Base-by-base conservation (phyloP, 2,329 filamentous ascomycete genomes). In the Ophiostoma fasciatum region DNA sequence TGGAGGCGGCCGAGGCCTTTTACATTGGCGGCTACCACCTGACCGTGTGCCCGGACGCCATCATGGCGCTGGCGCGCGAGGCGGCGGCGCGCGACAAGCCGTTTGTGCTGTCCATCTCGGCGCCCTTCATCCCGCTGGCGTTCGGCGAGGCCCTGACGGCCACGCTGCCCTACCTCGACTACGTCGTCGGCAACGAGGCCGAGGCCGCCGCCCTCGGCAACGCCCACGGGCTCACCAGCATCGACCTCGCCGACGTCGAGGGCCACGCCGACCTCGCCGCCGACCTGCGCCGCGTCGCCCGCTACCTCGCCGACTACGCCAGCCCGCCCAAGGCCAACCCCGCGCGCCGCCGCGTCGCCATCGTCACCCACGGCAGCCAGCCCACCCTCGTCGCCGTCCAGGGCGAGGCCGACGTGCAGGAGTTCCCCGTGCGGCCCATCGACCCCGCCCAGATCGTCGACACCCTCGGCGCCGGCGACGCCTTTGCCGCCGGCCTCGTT, bases 1-100 rank as follows among this genome's bases (percentile, higher is more conserved):
- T 90, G 41, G 75, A 96, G 73, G 76, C 80, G 50, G 87, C 88
- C 38, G 73, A 87, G 54, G 69, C 81, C 51, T 94, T 78, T 70
- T 98, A 94, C 54, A 77, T 98, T 43, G 90, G 90, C 53, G 90
- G 90, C 31, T 98, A 85, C 68, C 90, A 98, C 68, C 74, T 98
- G 67, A 98, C 90, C 28, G 90, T 98, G 53, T 94, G 79, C 62
- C 84, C 88, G 30, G 77, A 81, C 17, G 88, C 90, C 46, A 85
- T 94, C 55, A 67, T 87, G 68, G 83, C 85, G 46, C 71, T 98
- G 33, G 88, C 80, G 48, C 78, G 93, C 60, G 82, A 96, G 63
- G 88, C 90, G 40, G 87, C 84, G 27, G 64, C 70, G 46, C 76
- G 83, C 59, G 79, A 96, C 71, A 98, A 98, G 75, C 68, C 69